Evolutionary conservation across 1,284 basidiomycete genomes (phyloP), one percentile per base, ranked within the genome.

Genomic region (Tylopilus orsonianus): DNA sequence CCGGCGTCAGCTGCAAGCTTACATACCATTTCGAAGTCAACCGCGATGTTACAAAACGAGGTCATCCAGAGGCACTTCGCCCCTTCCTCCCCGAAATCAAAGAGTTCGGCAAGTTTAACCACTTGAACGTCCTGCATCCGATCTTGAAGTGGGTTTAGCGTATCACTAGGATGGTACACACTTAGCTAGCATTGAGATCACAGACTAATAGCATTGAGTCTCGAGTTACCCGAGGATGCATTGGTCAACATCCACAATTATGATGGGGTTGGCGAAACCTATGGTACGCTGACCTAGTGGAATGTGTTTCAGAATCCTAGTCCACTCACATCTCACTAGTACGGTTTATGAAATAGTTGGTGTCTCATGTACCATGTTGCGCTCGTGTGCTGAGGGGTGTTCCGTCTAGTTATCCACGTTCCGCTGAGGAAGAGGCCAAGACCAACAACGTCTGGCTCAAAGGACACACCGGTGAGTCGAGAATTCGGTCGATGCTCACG

Each of bases 71-170:
- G 56, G 57, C 73, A 22, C 44, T 84, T 48, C 70, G 73, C 13
- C 75, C 83, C 1, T 73, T 81, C 51, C 64, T 85, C 1, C 75
- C 80, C 6, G 84, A 87, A 57, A 72, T 88, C 18, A 65, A 73
- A 19, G 71, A 66, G 0, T 83, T 83, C 52, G 67, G 71, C 16
- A 70, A 67, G 24, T 71, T 78, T 45, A 80, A 78, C 53, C 79
- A 83, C 52, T 68, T 72, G 50, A 68, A 75, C 8, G 65, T 83
- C 14, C 12, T 83, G 10, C 66, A 76, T 50, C 75, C 76, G 0
- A 68, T 83, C 33, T 58, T 83, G 16, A 71, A 72, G 79, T 75
- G 33, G 32, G 60, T 48, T 6, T 30, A 13, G 13, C 8, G 8
- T 37, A n/a, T 30, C 1, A 13, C 33, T 4, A 10, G 41, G 14